Evolutionary conservation across 441 rosid genomes (phyloP).

Genomic region (Corymbia citriodora): DNA sequence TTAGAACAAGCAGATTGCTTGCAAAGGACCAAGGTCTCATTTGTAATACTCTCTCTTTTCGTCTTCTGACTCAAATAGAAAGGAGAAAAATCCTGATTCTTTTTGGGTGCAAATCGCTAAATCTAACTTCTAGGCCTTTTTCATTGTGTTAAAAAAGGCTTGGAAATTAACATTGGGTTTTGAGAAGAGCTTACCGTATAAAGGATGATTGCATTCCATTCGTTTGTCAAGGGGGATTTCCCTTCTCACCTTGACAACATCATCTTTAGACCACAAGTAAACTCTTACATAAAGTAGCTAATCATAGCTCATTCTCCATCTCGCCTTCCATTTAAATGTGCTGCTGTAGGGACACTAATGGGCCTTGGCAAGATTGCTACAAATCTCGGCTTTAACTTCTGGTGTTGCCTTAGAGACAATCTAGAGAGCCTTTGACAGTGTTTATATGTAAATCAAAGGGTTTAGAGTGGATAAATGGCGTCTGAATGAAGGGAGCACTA

Average conservation of each 20-base stretch:
- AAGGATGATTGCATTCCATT: background rate
- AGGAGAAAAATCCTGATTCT: no score
- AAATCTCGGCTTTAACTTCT: no score
- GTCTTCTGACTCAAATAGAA: background rate
- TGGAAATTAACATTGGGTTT: background rate
- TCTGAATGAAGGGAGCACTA: no score
- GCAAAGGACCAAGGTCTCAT: background rate
- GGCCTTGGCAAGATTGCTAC: rapidly evolving
- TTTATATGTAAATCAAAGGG: no score
- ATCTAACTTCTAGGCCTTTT: background rate
- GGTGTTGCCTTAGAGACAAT: no score
- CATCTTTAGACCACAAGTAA: background rate
- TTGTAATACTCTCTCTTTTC: background rate
- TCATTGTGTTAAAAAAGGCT: background rate
- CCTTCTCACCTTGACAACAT: background rate
- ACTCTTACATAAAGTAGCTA: background rate
- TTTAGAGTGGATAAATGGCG: no score
- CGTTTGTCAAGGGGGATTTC: background rate
- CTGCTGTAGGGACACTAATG: background rate
- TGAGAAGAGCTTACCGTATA: background rate
- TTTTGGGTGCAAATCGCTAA: no score
- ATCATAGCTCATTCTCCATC: rapidly evolving
- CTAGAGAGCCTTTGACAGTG: no score
- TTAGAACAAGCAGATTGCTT: background rate
- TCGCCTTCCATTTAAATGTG: background rate